Percentiles rank a stretch among this genome's conserved stretches.
Conservation (phyloP, 441 rosid genomes). For the Populus trichocarpa region DNA sequence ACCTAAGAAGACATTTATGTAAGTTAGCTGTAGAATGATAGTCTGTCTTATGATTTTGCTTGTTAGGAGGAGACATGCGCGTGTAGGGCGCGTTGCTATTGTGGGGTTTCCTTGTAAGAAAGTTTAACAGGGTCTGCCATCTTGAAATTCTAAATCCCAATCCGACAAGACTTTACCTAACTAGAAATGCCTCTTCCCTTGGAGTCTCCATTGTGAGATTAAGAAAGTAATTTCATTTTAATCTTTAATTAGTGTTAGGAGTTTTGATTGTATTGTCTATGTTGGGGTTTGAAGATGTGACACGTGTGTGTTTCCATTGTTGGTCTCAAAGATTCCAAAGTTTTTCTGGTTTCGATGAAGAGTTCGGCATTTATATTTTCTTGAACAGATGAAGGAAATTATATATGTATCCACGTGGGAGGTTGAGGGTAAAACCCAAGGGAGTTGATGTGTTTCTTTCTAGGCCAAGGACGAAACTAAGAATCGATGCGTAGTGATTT, state of each 20-base stretch:
- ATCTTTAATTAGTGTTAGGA: background rate
- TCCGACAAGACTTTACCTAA: slow-evolving; percentile 23
- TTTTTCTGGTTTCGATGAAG: background rate
- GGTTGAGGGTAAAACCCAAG: too few relatives aligned
- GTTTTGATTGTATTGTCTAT: background rate
- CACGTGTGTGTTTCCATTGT: slow-evolving; percentile 17
- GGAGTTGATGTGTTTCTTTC: too few relatives aligned
- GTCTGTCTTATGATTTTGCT: background rate
- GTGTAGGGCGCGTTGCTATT: background rate
- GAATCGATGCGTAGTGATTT: too few relatives aligned
- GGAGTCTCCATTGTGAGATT: background rate
- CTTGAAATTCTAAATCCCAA: background rate
- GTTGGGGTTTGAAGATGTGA: slow-evolving; percentile 5
- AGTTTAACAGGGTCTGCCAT: background rate
- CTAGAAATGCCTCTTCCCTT: slow-evolving; percentile 11
- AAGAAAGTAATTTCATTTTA: background rate
- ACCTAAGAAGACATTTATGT: background rate
- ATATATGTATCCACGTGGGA: too few relatives aligned
- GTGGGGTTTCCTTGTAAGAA: too few relatives aligned
- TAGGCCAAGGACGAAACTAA: too few relatives aligned
- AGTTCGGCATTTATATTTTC: background rate
- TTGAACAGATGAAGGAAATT: background rate
- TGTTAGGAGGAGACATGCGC: slow-evolving; percentile 9
- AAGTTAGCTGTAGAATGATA: background rate
- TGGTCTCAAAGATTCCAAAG: slow-evolving; percentile 13